These are phyloP conservation scores for Musa acuminata DNA, from an alignment of 176 grass and related monocot species.

Conservation along the genomic window DNA sequence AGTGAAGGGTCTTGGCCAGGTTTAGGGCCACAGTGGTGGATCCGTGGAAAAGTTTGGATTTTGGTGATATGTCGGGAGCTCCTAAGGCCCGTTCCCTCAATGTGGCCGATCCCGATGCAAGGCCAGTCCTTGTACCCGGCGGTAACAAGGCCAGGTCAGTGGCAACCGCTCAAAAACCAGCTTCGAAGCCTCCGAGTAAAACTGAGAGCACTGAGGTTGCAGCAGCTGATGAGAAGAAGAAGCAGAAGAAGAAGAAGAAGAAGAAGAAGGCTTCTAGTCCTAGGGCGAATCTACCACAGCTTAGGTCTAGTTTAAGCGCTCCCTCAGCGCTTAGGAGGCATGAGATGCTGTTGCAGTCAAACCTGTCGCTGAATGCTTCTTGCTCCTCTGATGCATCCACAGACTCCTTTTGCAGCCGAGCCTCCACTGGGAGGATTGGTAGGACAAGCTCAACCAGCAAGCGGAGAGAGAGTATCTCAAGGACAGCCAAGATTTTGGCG, in stretches of 20 bases:
- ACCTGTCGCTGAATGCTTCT: slow-evolving; percentile 49
- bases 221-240: slow-evolving; percentile 14
- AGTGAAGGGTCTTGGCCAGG: slow-evolving; percentile 15
- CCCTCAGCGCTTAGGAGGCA: slow-evolving; percentile 32
- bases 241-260: slow-evolving; percentile 10
- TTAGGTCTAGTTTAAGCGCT: slow-evolving; percentile 8
- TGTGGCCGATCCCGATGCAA: slow-evolving; percentile 38
- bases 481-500: slow-evolving; percentile 27
- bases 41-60: background rate
- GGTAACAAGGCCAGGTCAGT: slow-evolving; percentile 55
- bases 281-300: background rate
- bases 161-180: slow-evolving; percentile 39
- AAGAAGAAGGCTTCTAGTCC: slow-evolving; percentile 15
- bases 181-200: slow-evolving; percentile 47
- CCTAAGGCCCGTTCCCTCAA: slow-evolving; percentile 64
- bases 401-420: slow-evolving; percentile 34
- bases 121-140: slow-evolving; percentile 66
- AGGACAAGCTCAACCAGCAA: slow-evolving; percentile 10
- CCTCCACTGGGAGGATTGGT: slow-evolving; percentile 36
- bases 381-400: slow-evolving; percentile 62
- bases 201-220: slow-evolving; percentile 10
- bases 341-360: slow-evolving; percentile 31
- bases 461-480: slow-evolving; percentile 18
- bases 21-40: slow-evolving; percentile 22
- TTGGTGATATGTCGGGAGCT: slow-evolving; percentile 56